Evolutionary conservation across 805 yeast species (phyloP).

Genomic region (Candida dendrica): DNA sequence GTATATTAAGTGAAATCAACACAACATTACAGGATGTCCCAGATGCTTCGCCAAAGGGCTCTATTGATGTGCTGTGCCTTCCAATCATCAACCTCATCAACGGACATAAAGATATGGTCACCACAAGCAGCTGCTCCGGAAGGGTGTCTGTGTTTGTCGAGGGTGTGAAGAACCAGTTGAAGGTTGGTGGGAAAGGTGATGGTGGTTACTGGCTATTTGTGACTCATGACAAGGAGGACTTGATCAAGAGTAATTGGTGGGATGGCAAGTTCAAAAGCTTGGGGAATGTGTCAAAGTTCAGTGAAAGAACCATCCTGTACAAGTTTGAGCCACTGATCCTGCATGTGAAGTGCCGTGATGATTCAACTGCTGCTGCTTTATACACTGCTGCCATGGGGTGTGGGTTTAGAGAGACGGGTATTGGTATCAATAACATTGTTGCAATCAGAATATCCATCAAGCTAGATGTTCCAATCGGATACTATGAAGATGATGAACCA

Average conservation of each 20-base stretch:
- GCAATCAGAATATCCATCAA: conserved; percentile 72
- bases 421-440: conserved; percentile 70
- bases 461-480: conserved; percentile 74
- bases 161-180: conserved; percentile 43
- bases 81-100: conserved; percentile 71
- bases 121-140: conserved; percentile 87
- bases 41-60: conserved; percentile 83
- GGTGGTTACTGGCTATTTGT: conserved; percentile 86
- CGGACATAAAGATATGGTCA: conserved; percentile 57
- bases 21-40: conserved; percentile 34
- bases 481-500: conserved; percentile 27
- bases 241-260: conserved; percentile 38
- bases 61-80: conserved; percentile 65
- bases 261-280: conserved; percentile 16
- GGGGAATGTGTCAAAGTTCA: background rate
- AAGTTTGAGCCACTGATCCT: conserved; percentile 83
- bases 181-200: conserved; percentile 77
- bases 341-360: conserved; percentile 72
- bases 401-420: conserved; percentile 85
- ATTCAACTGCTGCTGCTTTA: conserved; percentile 48
- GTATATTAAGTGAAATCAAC: conserved; percentile 46
- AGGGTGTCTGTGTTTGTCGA: conserved; percentile 77
- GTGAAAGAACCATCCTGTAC: conserved; percentile 53
- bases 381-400: conserved; percentile 72
- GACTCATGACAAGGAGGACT: conserved; percentile 50